phyloP scores from a whole-genome alignment of 495 filamentous ascomycete species.

The Penicillium atrosanguineum region DNA sequence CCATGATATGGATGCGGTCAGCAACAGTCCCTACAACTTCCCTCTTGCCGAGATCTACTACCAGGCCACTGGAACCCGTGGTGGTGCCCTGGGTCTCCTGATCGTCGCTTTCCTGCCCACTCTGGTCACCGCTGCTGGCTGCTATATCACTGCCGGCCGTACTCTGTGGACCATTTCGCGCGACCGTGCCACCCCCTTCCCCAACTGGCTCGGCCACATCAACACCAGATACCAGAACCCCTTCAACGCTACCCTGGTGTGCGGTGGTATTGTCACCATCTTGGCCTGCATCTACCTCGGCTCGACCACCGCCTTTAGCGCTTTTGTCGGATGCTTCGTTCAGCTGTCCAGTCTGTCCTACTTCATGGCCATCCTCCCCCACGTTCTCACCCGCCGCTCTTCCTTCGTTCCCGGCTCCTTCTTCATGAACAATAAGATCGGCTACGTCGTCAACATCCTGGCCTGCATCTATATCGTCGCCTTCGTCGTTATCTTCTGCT shows the following conservation, averaged over 20 bases:
- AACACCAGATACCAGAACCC: constrained; percentile 56
- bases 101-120: constrained; percentile 67
- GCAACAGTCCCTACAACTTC: constrained; percentile 52
- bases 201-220: constrained; percentile 38
- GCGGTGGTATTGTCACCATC: constrained; percentile 57
- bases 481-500: constrained; percentile 78
- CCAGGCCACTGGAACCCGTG: constrained; percentile 68
- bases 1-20: constrained; percentile 37
- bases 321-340: constrained; percentile 69
- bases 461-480: constrained; percentile 62
- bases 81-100: constrained; percentile 56
- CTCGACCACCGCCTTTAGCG: constrained; percentile 69
- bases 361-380: constrained; percentile 70
- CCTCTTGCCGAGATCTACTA: constrained; percentile 76
- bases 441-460: constrained; percentile 57
- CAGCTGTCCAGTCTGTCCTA: constrained; percentile 73
- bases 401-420: constrained; percentile 68
- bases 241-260: constrained; percentile 63
- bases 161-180: constrained; percentile 82
- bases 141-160: constrained; percentile 74
- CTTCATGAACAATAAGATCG: constrained; percentile 58
- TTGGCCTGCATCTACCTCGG: constrained; percentile 76
- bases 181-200: constrained; percentile 58
- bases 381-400: constrained; percentile 62
- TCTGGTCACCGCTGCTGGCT: constrained; percentile 61